A percentile compares a stretch with the other conserved stretches of the same genome.
Evolutionary conservation across 441 rosid genomes (phyloP).

Genomic region (Populus hybrid): DNA sequence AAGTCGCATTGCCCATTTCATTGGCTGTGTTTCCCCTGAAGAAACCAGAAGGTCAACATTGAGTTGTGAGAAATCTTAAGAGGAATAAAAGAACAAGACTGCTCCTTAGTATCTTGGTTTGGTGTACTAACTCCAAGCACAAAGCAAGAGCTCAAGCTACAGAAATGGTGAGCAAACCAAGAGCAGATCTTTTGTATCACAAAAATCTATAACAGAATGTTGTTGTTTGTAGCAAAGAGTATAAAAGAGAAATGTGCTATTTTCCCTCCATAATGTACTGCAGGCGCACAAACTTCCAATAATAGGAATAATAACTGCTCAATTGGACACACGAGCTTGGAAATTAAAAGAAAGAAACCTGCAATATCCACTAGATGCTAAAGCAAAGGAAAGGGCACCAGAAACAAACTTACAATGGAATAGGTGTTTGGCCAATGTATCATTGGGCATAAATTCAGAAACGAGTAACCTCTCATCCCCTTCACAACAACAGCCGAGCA

Average conservation of each 20-base stretch:
- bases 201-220: neutral
- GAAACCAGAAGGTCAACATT: slow-evolving; percentile 7
- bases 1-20: slow-evolving; percentile 92
- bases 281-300: neutral
- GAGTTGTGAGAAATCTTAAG: neutral
- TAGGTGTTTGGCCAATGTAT: slow-evolving; percentile 79
- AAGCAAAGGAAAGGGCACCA: slow-evolving; percentile 2
- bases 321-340: neutral
- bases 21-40: slow-evolving; percentile 92
- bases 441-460: slow-evolving; percentile 89
- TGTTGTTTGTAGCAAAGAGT: neutral
- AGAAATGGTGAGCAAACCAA: neutral
- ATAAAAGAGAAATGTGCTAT: neutral
- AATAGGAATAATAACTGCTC: neutral
- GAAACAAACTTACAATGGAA: slow-evolving; percentile 67
- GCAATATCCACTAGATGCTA: neutral
- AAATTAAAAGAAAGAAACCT: neutral
- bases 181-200: neutral
- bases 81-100: neutral
- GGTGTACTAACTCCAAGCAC: neutral
- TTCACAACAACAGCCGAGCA: slow-evolving; percentile 91
- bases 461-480: slow-evolving; percentile 94
- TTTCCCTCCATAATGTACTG: neutral
- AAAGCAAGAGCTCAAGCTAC: neutral
- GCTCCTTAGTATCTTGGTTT: neutral